Evolutionary conservation across 1,284 basidiomycete species (phyloP).

Genomic region (Cutaneotrichosporon dermatis): DNA sequence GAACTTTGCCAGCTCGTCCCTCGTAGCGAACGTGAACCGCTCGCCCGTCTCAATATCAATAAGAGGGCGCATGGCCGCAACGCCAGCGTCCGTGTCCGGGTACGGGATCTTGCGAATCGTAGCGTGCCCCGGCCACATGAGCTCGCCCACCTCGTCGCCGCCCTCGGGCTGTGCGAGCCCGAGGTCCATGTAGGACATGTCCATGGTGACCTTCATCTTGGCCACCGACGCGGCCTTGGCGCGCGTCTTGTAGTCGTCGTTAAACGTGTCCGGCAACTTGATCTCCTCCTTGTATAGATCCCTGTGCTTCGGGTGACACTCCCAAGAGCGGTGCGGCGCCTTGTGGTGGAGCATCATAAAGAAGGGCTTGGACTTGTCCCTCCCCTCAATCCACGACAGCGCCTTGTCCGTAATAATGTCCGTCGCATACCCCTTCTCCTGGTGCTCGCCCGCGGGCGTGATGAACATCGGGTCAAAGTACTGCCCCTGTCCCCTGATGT

Average conservation of each 20-base stretch:
- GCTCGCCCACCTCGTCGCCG: slow-evolving; percentile 13
- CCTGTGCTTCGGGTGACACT: slow-evolving; percentile 25
- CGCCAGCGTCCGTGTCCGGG: slow-evolving; percentile 14
- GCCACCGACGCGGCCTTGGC: slow-evolving; percentile 24
- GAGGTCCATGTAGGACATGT: slow-evolving; percentile 25
- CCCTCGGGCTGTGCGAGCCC: slow-evolving; percentile 25
- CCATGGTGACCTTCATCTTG: slow-evolving; percentile 25
- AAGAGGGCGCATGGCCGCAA: slow-evolving; percentile 15
- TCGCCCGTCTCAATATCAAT: slow-evolving; percentile 18
- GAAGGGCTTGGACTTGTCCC: slow-evolving; percentile 22
- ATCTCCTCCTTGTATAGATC: slow-evolving; percentile 24
- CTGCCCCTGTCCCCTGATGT: slow-evolving; percentile 18
- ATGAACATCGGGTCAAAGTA: slow-evolving; percentile 29
- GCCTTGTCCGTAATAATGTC: slow-evolving; percentile 32
- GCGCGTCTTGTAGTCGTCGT: slow-evolving; percentile 27
- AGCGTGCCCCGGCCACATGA: slow-evolving; percentile 1
- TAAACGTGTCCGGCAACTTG: slow-evolving; percentile 25
- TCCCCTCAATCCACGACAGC: slow-evolving; percentile 20
- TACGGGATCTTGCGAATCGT: slow-evolving; percentile 13
- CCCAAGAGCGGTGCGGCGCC: slow-evolving; percentile 29
- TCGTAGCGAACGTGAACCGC: slow-evolving; percentile 21
- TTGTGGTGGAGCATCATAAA: slow-evolving; percentile 28
- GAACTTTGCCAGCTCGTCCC: slow-evolving; percentile 19
- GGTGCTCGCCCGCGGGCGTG: slow-evolving; percentile 10
- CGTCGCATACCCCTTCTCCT: slow-evolving; percentile 26